phyloP scores from a whole-genome alignment of 805 yeast species.

The Myxozyma udenii region DNA sequence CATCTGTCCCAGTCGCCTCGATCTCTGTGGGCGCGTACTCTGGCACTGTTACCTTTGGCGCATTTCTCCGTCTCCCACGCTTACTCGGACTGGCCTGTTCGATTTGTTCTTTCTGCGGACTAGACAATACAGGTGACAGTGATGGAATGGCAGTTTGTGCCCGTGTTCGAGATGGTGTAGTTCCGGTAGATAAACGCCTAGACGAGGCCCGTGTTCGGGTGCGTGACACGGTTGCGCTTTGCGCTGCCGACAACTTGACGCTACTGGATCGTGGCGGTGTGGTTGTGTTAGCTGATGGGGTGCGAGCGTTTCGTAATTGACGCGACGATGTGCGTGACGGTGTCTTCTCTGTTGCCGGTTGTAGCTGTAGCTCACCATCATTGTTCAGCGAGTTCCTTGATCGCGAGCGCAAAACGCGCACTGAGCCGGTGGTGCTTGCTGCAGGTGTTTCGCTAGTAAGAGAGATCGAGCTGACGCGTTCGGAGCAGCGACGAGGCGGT shows the following conservation, averaged over 20 bases:
- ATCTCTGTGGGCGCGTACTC: too few relatives aligned
- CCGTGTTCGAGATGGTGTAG: background rate
- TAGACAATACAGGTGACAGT: background rate
- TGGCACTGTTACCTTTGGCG: background rate
- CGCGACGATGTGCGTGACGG: too few relatives aligned
- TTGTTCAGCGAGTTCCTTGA: background rate
- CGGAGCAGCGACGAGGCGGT: background rate
- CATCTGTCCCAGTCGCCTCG: too few relatives aligned
- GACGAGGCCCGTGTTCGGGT: too few relatives aligned
- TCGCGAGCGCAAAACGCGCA: background rate
- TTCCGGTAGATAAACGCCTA: background rate
- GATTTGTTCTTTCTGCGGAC: background rate
- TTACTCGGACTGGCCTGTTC: background rate
- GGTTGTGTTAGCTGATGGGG: too few relatives aligned
- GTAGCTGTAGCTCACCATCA: too few relatives aligned
- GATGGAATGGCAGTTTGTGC: background rate
- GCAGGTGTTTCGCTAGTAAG: background rate
- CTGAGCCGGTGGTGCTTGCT: background rate
- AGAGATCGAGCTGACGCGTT: background rate
- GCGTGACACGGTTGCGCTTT: too few relatives aligned
- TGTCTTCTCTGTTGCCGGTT: too few relatives aligned
- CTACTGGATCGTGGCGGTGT: too few relatives aligned
- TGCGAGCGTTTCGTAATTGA: too few relatives aligned
- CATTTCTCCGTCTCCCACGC: background rate
- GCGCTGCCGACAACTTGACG: too few relatives aligned